Base-by-base conservation (phyloP, 257 asterid species). In the Nicotiana tomentosiformis region DNA sequence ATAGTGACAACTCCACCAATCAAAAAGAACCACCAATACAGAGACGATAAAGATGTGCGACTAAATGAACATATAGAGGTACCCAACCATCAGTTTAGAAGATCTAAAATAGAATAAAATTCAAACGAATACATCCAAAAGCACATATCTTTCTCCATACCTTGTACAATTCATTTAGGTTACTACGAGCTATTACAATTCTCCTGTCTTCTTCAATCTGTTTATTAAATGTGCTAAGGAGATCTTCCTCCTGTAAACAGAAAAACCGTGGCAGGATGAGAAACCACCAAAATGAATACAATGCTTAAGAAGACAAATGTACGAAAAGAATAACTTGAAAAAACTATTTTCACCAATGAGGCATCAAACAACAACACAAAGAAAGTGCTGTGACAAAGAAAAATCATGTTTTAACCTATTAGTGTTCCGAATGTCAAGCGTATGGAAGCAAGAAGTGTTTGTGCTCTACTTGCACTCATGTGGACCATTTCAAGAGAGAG, bases 151-250 rank as follows among this genome's bases (percentile, higher is more conserved):
- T 72, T 66, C 6, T 10, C 60, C 61, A 81, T 89, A 96, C 99
- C 97, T 92, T 91, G 14, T 93, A 96, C 85, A 96, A 88, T 89
- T 96, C 98, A 46, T 88, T 90, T 84, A 96, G 81, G 87, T 94
- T 96, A 92, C 94, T 94, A 83, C 99, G 95, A 64, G 97, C 89
- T 86, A 94, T 90, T 86, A 94, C 95, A 87, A 96, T 91, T 86
- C 87, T 91, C 87, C 93, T 88, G 87, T 96, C 99, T 85, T 96
- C 99, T 89, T 93, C 97, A 85, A 96, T 92, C 91, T 96, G 99
- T 74, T 94, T 93, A 89, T 86, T 92, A 89, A 94, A 93, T 87
- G 93, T 90, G 87, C 87, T 91, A 86, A 90, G 91, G 57, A 86
- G 85, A 87, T 94, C 99, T 85, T 96, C 99, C 87, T 94, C 99